phyloP scores from a whole-genome alignment of 2,329 filamentous ascomycete species.

The Stagonosporopsis cucurbitacearum region DNA sequence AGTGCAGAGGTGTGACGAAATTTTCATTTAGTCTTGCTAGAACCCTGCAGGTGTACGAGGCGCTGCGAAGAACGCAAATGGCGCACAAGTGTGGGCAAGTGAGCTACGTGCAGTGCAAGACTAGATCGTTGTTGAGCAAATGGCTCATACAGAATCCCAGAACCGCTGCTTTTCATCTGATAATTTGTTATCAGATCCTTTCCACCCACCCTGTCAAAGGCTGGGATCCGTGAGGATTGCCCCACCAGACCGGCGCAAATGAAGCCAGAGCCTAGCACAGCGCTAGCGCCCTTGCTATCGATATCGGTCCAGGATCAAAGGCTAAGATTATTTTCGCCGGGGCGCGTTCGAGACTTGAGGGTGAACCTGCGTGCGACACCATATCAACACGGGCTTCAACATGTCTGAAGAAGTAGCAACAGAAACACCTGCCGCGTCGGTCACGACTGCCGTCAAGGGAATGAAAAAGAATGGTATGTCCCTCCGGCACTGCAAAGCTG shows the following conservation, averaged over 20 bases:
- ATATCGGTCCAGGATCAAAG: slow-evolving; percentile 27
- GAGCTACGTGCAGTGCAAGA: slow-evolving; percentile 19
- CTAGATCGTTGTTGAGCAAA: slow-evolving; percentile 29
- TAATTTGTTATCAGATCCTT: slow-evolving; percentile 12
- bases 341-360: slow-evolving; percentile 24
- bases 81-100: slow-evolving; percentile 21
- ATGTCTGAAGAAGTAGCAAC: slow-evolving; percentile 40
- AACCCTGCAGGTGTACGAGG: slow-evolving; percentile 29
- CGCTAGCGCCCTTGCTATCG: slow-evolving; percentile 25
- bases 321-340: slow-evolving; percentile 30
- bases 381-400: slow-evolving; percentile 8
- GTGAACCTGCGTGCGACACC: slow-evolving; percentile 12
- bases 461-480: slow-evolving; percentile 82
- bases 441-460: slow-evolving; percentile 54
- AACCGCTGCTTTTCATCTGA: slow-evolving; percentile 38
- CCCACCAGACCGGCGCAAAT: slow-evolving; percentile 17
- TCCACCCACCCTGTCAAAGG: background rate
- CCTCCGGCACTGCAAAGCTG: background rate
- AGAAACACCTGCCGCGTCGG: slow-evolving; percentile 54
- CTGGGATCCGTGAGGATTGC: background rate
- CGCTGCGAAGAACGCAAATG: slow-evolving; percentile 25
- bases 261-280: slow-evolving; percentile 1
- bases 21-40: slow-evolving; percentile 37
- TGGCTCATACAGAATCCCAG: slow-evolving; percentile 12
- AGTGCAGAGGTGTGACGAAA: slow-evolving; percentile 23